Conservation (phyloP, 176 grass and related monocot genomes). For the Avena atlantica region DNA sequence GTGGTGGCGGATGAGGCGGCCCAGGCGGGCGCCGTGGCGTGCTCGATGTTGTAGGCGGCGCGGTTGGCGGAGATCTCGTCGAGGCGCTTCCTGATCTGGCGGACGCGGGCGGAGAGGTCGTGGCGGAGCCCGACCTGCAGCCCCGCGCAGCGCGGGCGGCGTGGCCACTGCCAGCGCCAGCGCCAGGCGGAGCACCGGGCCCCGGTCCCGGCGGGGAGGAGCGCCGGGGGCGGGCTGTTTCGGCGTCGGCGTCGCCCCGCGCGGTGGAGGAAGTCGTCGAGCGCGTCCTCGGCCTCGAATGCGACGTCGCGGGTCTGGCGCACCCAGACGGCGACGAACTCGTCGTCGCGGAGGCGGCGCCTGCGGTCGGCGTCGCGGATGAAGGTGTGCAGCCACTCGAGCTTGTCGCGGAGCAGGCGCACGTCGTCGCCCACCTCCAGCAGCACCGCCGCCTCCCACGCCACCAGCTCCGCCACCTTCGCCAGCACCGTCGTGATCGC, state of each 20-base stretch:
- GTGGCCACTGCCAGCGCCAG: background rate
- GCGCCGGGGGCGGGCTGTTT: background rate
- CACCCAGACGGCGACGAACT: conserved; percentile 67
- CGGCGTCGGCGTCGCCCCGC: background rate
- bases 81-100: conserved; percentile 54
- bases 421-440: conserved; percentile 57
- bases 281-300: conserved; percentile 68
- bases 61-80: conserved; percentile 55
- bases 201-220: background rate
- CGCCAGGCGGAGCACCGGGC: conserved; percentile 1
- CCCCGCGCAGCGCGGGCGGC: conserved; percentile 29
- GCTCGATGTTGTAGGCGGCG: conserved; percentile 44
- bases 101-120: conserved; percentile 42
- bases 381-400: conserved; percentile 78
- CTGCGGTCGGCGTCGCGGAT: conserved; percentile 62
- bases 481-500: conserved; percentile 64
- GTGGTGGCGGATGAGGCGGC: conserved; percentile 34
- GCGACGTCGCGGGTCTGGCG: conserved; percentile 70
- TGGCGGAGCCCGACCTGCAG: conserved; percentile 46
- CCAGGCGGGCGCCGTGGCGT: conserved; percentile 41
- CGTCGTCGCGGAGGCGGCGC: conserved; percentile 54
- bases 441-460: conserved; percentile 54
- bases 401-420: conserved; percentile 63
- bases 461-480: conserved; percentile 59
- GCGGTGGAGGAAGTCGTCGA: conserved; percentile 72